Percentiles rank a stretch among this genome's conserved stretches.
phyloP scores from a whole-genome alignment of 306 rosid species.

The Alnus rubra region DNA sequence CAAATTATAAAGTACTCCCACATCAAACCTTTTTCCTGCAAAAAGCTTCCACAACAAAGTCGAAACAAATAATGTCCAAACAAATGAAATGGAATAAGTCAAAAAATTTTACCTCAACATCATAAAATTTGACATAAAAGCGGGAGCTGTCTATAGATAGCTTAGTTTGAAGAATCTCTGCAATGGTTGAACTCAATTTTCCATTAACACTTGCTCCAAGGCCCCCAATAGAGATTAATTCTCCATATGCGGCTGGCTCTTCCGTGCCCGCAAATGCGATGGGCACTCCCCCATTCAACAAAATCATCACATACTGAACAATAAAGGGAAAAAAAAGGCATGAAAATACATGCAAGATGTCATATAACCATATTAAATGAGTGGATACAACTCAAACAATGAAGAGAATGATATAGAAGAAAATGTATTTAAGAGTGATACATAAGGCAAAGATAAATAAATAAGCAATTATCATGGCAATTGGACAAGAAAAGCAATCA shows the following conservation, averaged over 20 bases:
- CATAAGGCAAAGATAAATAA: too few species aligned
- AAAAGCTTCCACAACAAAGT: background rate
- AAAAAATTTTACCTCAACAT: conserved; percentile 54
- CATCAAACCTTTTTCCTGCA: background rate
- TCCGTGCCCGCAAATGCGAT: conserved; percentile 86
- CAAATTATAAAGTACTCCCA: background rate
- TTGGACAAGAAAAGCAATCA: too few species aligned
- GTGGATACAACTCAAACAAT: background rate
- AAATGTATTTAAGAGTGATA: background rate
- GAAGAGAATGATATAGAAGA: too few species aligned
- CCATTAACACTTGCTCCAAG: conserved; percentile 79
- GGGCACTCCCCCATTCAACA: conserved; percentile 81
- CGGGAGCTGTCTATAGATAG: conserved; percentile 78
- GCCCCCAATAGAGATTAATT: conserved; percentile 87
- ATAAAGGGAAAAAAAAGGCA: conserved; percentile 11
- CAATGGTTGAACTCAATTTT: conserved; percentile 84
- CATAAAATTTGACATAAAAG: conserved; percentile 87
- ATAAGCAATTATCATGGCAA: too few species aligned
- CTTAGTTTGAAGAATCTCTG: conserved; percentile 86
- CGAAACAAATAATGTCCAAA: background rate
- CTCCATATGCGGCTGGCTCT: conserved; percentile 94
- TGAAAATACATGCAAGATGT: conserved; percentile 11
- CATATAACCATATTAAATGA: background rate
- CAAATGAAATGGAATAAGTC: conserved; percentile 7
- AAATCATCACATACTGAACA: conserved; percentile 87